Conservation (phyloP, 352 stramenopile species). For the Phytopythium litorale region DNA sequence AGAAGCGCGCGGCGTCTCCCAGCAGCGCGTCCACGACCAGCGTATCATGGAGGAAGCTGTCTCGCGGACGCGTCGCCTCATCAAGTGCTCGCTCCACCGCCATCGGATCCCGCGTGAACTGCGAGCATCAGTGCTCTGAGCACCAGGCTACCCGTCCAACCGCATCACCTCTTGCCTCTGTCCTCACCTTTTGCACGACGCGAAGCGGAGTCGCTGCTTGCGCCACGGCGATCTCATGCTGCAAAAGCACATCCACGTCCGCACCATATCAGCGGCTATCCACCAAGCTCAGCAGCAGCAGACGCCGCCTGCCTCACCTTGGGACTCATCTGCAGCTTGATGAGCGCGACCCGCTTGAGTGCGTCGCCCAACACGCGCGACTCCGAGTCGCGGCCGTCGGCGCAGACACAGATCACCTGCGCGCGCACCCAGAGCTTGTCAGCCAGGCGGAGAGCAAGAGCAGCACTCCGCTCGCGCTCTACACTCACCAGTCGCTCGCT, state of each 20-base stretch:
- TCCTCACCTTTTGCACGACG: conserved; percentile 32
- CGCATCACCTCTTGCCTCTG: background rate
- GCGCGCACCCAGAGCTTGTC: background rate
- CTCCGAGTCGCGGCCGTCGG: conserved; percentile 21
- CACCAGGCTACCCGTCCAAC: background rate
- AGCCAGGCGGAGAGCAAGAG: background rate
- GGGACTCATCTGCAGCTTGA: conserved; percentile 49
- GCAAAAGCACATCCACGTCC: background rate
- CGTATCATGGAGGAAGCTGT: conserved; percentile 1
- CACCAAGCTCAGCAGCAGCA: background rate
- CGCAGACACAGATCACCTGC: conserved; percentile 50
- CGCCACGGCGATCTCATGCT: conserved; percentile 34
- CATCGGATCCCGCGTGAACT: conserved; percentile 32
- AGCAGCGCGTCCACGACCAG: conserved; percentile 34
- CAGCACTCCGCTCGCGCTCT: conserved; percentile 1
- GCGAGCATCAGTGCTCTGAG: conserved; percentile 2
- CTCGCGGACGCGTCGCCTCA: conserved; percentile 4
- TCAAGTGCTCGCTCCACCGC: conserved; percentile 24
- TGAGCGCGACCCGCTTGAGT: conserved; percentile 38
- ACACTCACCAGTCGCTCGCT: conserved; percentile 34
- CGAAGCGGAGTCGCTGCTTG: conserved; percentile 15
- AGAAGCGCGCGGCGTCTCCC: conserved; percentile 24
- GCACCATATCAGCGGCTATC: no score
- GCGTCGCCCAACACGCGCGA: conserved; percentile 20
- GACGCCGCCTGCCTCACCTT: conserved; percentile 13